A percentile compares a stretch with the other conserved stretches of the same genome.
Evolutionary conservation across 2,329 filamentous ascomycete species (phyloP).

Genomic region (Alternaria sp.): DNA sequence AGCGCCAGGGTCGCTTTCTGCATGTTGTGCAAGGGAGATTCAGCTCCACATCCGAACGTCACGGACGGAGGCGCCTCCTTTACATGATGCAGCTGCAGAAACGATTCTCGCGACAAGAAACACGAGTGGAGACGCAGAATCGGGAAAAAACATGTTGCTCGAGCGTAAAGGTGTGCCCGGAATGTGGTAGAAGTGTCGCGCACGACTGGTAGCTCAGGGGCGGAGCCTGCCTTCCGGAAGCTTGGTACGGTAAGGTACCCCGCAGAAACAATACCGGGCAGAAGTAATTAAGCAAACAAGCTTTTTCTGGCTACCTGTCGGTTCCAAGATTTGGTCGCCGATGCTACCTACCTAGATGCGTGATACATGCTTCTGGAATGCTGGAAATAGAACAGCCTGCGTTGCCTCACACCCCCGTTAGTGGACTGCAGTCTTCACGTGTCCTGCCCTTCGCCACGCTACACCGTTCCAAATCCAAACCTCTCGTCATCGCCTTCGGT

Average conservation of each 20-base stretch:
- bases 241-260: conserved; percentile 1
- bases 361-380: neutral
- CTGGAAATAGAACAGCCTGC: neutral
- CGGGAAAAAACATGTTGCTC: neutral
- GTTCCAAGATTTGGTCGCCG: neutral
- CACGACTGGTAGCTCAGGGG: neutral
- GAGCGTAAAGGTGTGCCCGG: neutral
- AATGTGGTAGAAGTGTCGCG: neutral
- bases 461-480: neutral
- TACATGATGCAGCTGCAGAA: neutral
- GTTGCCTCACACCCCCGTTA: neutral
- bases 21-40: neutral
- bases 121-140: neutral
- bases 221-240: neutral
- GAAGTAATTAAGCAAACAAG: neutral
- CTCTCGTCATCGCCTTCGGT: neutral
- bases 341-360: neutral
- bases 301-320: neutral
- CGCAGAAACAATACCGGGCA: neutral
- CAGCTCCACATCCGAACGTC: neutral
- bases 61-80: neutral
- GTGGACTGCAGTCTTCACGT: neutral
- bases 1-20: neutral
- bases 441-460: neutral
- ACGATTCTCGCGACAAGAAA: neutral